Evolutionary conservation across 2,329 filamentous ascomycete genomes (phyloP).

Genomic region (Alternaria novae-zelandiae): DNA sequence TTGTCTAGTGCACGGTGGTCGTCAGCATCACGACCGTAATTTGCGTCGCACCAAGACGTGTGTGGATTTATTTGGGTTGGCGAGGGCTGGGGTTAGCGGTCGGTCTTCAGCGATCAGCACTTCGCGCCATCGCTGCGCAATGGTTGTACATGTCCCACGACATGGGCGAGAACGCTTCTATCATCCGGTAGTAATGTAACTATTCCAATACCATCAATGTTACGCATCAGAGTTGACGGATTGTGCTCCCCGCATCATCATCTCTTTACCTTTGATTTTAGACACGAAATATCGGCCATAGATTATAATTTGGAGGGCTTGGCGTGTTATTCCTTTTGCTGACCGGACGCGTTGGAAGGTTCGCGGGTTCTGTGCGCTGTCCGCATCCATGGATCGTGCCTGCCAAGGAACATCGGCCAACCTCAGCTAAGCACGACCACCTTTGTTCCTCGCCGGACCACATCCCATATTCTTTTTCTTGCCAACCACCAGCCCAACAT

Average conservation of each 20-base stretch:
- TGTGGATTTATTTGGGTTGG: conserved; percentile 11
- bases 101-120: conserved; percentile 14
- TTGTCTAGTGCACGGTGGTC: conserved; percentile 21
- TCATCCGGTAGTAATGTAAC: not conserved
- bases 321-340: not conserved
- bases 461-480: conserved; percentile 5
- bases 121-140: conserved; percentile 11
- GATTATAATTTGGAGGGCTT: not conserved
- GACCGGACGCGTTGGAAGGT: not conserved
- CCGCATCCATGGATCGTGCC: not conserved
- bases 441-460: conserved; percentile 13
- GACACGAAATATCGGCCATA: not conserved
- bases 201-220: not conserved
- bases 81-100: conserved; percentile 22
- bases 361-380: not conserved
- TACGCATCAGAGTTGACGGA: not conserved
- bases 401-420: conserved; percentile 14
- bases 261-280: not conserved
- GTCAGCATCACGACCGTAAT: conserved; percentile 9
- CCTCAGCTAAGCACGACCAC: conserved; percentile 8
- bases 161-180: not conserved
- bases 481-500: not conserved
- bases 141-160: conserved; percentile 1
- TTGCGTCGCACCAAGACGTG: conserved; percentile 13
- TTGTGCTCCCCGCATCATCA: not conserved